phyloP scores from a whole-genome alignment of 495 filamentous ascomycete species.

The Tuber brumale region DNA sequence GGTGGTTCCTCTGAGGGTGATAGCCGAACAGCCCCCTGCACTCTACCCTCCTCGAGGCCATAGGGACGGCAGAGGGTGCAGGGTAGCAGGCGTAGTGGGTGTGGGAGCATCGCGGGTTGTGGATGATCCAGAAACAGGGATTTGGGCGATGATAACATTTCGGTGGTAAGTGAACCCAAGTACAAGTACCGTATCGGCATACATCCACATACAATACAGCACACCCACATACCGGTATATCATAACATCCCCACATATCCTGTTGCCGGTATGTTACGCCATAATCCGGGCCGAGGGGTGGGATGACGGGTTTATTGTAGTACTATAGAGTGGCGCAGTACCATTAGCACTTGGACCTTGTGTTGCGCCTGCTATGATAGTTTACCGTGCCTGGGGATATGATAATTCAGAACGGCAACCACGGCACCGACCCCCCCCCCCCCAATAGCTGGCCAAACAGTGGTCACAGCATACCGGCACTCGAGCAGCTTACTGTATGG shows the following conservation, averaged over 20 bases:
- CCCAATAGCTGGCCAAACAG: background rate
- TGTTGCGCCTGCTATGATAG: background rate
- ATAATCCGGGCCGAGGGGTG: background rate
- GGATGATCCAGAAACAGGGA: constrained; percentile 1
- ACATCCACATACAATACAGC: background rate
- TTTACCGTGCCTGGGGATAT: background rate
- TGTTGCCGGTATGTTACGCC: background rate
- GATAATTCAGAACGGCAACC: background rate
- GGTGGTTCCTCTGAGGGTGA: background rate
- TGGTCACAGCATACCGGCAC: background rate
- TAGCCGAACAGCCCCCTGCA: background rate
- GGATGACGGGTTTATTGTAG: background rate
- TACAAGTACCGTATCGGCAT: background rate
- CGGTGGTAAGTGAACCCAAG: background rate
- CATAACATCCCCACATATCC: background rate
- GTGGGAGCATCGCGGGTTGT: background rate
- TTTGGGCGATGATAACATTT: background rate
- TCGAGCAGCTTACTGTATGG: background rate
- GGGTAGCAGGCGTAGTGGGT: background rate
- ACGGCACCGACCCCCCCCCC: background rate
- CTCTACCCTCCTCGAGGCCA: background rate
- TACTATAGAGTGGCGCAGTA: background rate
- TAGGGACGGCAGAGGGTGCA: background rate
- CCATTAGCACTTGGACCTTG: background rate
- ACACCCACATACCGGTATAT: background rate